Percentiles rank a stretch among this genome's conserved stretches.
Conservation (phyloP, 345 rosid genomes). For the Sonneratia alba region DNA sequence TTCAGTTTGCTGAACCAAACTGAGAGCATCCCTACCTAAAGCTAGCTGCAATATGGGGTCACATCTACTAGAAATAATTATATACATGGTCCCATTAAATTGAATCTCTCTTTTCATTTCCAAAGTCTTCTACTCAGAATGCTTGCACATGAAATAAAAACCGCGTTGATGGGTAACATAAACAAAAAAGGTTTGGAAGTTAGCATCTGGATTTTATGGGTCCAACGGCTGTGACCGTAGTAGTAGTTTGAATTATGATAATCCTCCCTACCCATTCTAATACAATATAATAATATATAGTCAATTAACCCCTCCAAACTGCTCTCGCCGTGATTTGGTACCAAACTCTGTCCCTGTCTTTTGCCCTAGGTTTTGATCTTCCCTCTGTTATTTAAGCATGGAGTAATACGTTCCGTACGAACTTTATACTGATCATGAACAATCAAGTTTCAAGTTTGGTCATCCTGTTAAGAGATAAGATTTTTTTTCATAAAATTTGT, state of each 20-base stretch:
- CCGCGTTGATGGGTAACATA: neutral
- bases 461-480: too few species aligned
- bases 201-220: constrained; percentile 11
- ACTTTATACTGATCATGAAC: too few species aligned
- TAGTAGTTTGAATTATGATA: neutral
- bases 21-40: too few species aligned
- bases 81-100: neutral
- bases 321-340: neutral
- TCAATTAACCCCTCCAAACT: constrained; percentile 1
- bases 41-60: neutral
- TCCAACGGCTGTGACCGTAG: constrained; percentile 29
- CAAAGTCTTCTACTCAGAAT: neutral
- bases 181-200: constrained; percentile 1
- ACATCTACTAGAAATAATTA: neutral
- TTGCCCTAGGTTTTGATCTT: neutral
- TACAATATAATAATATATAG: neutral
- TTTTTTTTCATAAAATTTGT: too few species aligned
- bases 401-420: too few species aligned
- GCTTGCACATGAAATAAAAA: neutral
- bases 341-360: neutral
- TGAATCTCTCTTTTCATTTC: neutral
- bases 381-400: neutral
- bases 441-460: too few species aligned
- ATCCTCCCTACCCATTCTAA: neutral
- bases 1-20: too few species aligned